Conservation (phyloP, 2,329 filamentous ascomycete species). For the Calonectria montana region DNA sequence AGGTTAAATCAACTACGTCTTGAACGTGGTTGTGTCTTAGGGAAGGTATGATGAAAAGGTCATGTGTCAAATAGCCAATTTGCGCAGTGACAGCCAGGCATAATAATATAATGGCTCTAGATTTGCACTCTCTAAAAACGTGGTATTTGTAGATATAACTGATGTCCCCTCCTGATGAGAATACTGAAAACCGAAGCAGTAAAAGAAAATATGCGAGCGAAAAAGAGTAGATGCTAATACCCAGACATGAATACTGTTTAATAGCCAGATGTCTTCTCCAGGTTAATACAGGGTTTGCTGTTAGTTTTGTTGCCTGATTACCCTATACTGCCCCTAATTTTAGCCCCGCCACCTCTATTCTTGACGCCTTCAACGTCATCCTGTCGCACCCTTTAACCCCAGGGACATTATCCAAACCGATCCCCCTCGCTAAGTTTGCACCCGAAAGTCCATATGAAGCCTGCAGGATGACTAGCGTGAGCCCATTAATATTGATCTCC, state of each 20-base stretch:
- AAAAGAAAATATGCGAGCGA: too few relatives aligned
- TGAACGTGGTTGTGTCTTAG: too few relatives aligned
- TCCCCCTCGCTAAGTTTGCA: not conserved
- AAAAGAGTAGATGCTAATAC: too few relatives aligned
- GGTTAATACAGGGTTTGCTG: not conserved
- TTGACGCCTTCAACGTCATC: constrained; percentile 4
- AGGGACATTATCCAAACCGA: not conserved
- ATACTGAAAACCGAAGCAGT: too few relatives aligned
- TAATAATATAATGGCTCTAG: too few relatives aligned
- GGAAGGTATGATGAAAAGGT: not conserved
- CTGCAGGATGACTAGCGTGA: constrained; percentile 40
- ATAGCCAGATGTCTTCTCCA: too few relatives aligned
- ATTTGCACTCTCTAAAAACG: too few relatives aligned
- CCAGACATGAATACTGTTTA: too few relatives aligned
- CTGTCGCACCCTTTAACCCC: not conserved
- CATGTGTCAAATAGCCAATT: too few relatives aligned
- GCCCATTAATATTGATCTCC: not conserved
- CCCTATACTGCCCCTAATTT: not conserved
- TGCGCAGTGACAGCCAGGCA: too few relatives aligned
- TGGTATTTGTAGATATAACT: too few relatives aligned
- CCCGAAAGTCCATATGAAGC: not conserved
- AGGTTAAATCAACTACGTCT: not conserved
- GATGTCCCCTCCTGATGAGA: too few relatives aligned
- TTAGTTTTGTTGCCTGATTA: not conserved
- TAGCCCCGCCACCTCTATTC: not conserved